Percentiles rank a stretch among this genome's conserved stretches.
Evolutionary conservation across 306 rosid species (phyloP).

Genomic region (Prosopis cineraria): DNA sequence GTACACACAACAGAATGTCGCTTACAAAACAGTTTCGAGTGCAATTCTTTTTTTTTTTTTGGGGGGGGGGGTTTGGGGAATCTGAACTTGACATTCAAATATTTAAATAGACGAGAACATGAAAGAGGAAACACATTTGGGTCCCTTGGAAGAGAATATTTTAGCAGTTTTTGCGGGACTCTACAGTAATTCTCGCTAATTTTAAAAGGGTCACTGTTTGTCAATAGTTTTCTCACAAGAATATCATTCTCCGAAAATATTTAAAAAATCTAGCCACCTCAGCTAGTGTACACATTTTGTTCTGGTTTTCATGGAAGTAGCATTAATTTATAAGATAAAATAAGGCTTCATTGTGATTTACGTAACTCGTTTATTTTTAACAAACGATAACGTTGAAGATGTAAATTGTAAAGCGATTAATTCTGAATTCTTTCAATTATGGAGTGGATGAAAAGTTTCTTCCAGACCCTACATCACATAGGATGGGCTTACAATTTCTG

Average conservation of each 20-base stretch:
- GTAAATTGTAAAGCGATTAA: not conserved
- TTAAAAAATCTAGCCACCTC: too few species aligned
- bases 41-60: too few species aligned
- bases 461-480: not conserved
- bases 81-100: too few species aligned
- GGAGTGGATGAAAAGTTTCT: not conserved
- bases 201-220: too few species aligned
- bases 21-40: not conserved
- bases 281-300: not conserved
- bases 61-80: too few species aligned
- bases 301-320: not conserved
- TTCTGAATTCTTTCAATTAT: not conserved
- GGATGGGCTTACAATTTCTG: not conserved
- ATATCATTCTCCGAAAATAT: too few species aligned
- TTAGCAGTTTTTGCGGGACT: too few species aligned
- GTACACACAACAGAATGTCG: not conserved
- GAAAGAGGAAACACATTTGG: too few species aligned
- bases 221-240: too few species aligned
- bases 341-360: not conserved
- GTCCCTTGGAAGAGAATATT: too few species aligned
- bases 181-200: too few species aligned
- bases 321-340: not conserved
- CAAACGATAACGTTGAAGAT: not conserved
- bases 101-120: too few species aligned
- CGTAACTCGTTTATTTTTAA: not conserved